These are phyloP conservation scores for Poa annua DNA, from an alignment of 176 grass and related monocot genomes.

Conservation along the genomic window DNA sequence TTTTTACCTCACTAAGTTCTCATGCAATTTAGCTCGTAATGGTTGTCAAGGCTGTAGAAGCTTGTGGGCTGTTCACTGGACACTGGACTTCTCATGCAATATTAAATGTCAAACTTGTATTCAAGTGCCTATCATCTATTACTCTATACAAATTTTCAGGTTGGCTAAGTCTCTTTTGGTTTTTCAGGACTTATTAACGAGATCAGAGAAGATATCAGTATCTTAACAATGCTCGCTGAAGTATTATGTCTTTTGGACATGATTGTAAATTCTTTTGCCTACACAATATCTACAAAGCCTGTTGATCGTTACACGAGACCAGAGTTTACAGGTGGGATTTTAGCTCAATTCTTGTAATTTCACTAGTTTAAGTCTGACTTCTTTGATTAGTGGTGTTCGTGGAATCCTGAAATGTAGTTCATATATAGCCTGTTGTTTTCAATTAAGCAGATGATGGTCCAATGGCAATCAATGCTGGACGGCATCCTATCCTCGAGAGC, in stretches of 20 bases:
- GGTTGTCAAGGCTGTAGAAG: background rate
- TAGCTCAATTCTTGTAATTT: background rate
- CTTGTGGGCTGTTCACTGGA: background rate
- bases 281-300: slow-evolving; percentile 86
- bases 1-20: slow-evolving; percentile 30
- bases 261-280: slow-evolving; percentile 97
- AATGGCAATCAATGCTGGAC: slow-evolving; percentile 90
- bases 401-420: slow-evolving; percentile 33
- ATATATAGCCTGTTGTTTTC: slow-evolving; percentile 24
- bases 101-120: slow-evolving; percentile 19
- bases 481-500: slow-evolving; percentile 93
- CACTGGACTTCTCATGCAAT: slow-evolving; percentile 35
- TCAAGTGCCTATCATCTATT: background rate
- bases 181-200: slow-evolving; percentile 73
- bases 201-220: slow-evolving; percentile 78
- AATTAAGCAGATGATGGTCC: slow-evolving; percentile 77
- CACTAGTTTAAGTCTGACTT: slow-evolving; percentile 13
- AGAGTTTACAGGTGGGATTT: slow-evolving; percentile 74
- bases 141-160: slow-evolving; percentile 26
- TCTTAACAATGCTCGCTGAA: slow-evolving; percentile 84
- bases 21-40: slow-evolving; percentile 7
- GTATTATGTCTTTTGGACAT: slow-evolving; percentile 91
- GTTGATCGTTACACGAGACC: slow-evolving; percentile 82
- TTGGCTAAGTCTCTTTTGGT: slow-evolving; percentile 32
- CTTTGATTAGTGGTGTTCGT: background rate